A percentile compares a stretch with the other conserved stretches of the same genome.
Conservation (phyloP, 495 filamentous ascomycete genomes). For the Oidiodendron maius region DNA sequence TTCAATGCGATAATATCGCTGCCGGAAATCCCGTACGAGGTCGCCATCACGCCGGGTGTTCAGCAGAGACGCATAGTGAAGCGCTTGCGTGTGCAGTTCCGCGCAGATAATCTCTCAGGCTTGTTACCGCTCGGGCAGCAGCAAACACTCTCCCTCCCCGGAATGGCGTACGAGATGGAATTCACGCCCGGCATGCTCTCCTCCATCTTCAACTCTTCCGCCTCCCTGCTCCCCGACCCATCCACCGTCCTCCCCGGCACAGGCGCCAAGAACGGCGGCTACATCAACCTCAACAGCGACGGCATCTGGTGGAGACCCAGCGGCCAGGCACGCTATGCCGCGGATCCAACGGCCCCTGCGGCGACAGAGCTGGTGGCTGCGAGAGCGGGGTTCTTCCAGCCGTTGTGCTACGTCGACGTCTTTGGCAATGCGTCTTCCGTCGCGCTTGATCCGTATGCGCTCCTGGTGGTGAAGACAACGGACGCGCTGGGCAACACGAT, state of each 20-base stretch:
- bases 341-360: background rate
- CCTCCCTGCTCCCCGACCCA: too few relatives aligned
- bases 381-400: background rate
- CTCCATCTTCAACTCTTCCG: too few relatives aligned
- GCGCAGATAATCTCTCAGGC: background rate
- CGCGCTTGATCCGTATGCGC: background rate
- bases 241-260: too few relatives aligned
- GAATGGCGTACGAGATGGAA: background rate
- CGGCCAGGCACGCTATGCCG: background rate
- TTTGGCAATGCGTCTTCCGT: background rate
- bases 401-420: background rate
- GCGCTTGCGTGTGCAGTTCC: background rate
- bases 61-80: background rate
- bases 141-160: background rate
- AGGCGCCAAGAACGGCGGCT: conserved; percentile 6
- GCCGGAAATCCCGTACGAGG: background rate
- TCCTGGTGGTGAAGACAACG: background rate
- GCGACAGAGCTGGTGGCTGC: background rate
- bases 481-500: conserved; percentile 1
- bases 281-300: conserved; percentile 4
- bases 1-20: too few relatives aligned
- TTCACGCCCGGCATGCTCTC: background rate
- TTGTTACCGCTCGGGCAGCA: background rate
- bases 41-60: background rate
- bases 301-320: conserved; percentile 18